Evolutionary conservation across 2,329 filamentous ascomycete genomes (phyloP).

Genomic region (Verticillium tricorpus): DNA sequence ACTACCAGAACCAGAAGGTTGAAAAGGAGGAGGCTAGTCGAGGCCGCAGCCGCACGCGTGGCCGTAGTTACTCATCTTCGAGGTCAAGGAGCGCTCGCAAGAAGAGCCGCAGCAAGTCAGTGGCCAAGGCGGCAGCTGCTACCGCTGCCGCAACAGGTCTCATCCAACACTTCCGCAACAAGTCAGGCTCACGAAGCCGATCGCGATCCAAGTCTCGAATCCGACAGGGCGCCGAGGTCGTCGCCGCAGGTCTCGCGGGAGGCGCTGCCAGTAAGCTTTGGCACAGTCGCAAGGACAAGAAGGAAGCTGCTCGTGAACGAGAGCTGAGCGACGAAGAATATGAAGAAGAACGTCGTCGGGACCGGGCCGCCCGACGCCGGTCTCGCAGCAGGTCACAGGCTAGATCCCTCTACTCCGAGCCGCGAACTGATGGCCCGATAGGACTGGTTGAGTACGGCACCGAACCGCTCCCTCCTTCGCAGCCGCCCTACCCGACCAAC

Average conservation of each 20-base stretch:
- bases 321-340: conserved; percentile 28
- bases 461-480: conserved; percentile 45
- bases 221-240: conserved; percentile 55
- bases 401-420: conserved; percentile 45
- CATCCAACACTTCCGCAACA: conserved; percentile 51
- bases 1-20: conserved; percentile 55
- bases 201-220: conserved; percentile 40
- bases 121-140: conserved; percentile 54
- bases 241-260: conserved; percentile 54
- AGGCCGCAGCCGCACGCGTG: conserved; percentile 48
- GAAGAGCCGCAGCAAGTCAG: conserved; percentile 39
- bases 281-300: conserved; percentile 57
- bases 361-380: conserved; percentile 11
- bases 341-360: conserved; percentile 12
- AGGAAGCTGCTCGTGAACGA: conserved; percentile 38
- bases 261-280: conserved; percentile 58
- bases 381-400: conserved; percentile 49
- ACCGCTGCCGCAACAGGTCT: conserved; percentile 55
- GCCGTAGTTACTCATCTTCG: conserved; percentile 34
- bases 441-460: conserved; percentile 65
- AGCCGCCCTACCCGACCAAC: conserved; percentile 26
- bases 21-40: conserved; percentile 55
- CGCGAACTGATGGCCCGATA: conserved; percentile 60
- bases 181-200: conserved; percentile 23
- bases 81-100: conserved; percentile 29